Conservation (phyloP, 768 basidiomycete species). For the Lactarius hengduanensis region DNA sequence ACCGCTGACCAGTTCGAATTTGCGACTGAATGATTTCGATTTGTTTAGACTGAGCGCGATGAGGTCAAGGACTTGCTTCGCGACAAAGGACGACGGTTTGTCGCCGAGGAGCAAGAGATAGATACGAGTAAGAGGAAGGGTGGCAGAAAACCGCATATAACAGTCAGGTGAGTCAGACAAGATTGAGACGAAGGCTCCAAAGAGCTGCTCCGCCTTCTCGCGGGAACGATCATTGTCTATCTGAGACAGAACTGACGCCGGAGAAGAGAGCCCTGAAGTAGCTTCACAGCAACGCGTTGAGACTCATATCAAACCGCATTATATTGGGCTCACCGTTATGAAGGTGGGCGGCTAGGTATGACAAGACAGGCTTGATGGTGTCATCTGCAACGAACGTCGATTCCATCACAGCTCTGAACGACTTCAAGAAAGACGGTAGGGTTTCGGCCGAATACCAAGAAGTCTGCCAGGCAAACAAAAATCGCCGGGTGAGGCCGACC, state of each 20-base stretch:
- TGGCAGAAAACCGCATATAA: constrained; percentile 67
- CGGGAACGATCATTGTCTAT: constrained; percentile 49
- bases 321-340: constrained; percentile 52
- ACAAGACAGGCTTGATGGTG: constrained; percentile 79
- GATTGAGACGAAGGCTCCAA: constrained; percentile 62
- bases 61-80: constrained; percentile 57
- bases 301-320: background rate
- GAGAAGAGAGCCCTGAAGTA: constrained; percentile 41
- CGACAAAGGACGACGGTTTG: constrained; percentile 59
- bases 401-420: constrained; percentile 59
- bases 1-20: constrained; percentile 83
- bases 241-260: constrained; percentile 54
- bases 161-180: constrained; percentile 51
- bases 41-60: constrained; percentile 54
- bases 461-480: constrained; percentile 81
- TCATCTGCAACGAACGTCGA: constrained; percentile 71
- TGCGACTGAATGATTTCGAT: constrained; percentile 66
- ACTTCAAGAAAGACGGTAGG: constrained; percentile 50
- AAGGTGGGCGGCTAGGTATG: constrained; percentile 81
- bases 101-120: constrained; percentile 77
- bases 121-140: constrained; percentile 77
- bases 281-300: constrained; percentile 11
- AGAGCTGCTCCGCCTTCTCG: constrained; percentile 66
- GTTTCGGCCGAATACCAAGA: constrained; percentile 67
- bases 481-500: constrained; percentile 64